phyloP scores from a whole-genome alignment of 2,329 filamentous ascomycete species.

The Paecilomyces sp. region DNA sequence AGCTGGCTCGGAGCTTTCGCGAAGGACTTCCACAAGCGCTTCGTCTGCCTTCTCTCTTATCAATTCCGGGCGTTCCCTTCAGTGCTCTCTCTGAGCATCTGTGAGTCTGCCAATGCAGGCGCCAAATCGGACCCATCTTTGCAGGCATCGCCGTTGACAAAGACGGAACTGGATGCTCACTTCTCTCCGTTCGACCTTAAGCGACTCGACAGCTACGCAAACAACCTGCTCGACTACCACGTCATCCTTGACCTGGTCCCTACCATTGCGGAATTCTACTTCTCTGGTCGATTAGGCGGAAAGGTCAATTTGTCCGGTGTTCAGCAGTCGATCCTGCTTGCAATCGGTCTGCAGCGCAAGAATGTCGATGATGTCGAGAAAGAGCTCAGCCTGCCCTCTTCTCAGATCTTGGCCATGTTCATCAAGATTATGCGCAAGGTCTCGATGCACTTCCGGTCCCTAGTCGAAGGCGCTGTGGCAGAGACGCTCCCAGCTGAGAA shows the following conservation, averaged over 20 bases:
- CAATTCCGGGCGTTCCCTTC: constrained; percentile 81
- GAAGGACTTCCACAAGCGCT: constrained; percentile 90
- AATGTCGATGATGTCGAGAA: constrained; percentile 71
- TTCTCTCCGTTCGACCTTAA: constrained; percentile 93
- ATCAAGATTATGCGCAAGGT: constrained; percentile 92
- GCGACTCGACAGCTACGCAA: constrained; percentile 88
- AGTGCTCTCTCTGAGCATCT: constrained; percentile 73
- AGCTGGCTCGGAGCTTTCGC: constrained; percentile 88
- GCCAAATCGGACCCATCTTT: constrained; percentile 58
- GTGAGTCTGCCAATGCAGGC: constrained; percentile 72
- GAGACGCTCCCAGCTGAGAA: constrained; percentile 56
- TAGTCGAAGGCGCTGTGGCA: constrained; percentile 68
- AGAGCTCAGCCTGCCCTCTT: constrained; percentile 66
- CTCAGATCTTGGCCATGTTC: constrained; percentile 91
- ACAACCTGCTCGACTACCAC: constrained; percentile 96
- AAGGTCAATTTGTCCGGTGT: constrained; percentile 69
- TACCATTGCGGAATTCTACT: constrained; percentile 73
- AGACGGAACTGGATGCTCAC: constrained; percentile 65
- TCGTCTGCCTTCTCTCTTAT: constrained; percentile 81
- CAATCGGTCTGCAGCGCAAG: constrained; percentile 85
- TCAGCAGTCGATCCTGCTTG: constrained; percentile 81
- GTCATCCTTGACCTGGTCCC: constrained; percentile 92
- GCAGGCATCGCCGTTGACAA: constrained; percentile 54
- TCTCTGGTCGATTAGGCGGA: constrained; percentile 64
- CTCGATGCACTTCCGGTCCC: constrained; percentile 64